Percentiles rank a stretch among this genome's conserved stretches.
Evolutionary conservation across 2,329 filamentous ascomycete species (phyloP).

Genomic region (Cephalotrichum gorgonifer): DNA sequence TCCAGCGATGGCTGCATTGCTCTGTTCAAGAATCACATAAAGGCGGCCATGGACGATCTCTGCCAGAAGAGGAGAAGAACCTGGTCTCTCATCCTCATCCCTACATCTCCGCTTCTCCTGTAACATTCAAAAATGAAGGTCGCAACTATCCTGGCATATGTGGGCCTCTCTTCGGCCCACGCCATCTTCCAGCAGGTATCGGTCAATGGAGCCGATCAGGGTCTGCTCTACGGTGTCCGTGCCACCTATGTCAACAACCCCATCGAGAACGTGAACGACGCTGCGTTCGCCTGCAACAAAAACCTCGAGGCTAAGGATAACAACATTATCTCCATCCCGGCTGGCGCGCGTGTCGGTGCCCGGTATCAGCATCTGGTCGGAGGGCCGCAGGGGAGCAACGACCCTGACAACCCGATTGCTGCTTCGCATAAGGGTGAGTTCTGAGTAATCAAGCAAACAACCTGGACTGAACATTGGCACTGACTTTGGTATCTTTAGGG

Average conservation of each 20-base stretch:
- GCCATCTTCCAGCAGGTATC: constrained; percentile 33
- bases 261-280: constrained; percentile 34
- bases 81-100: too few species aligned
- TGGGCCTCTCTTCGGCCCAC: constrained; percentile 24
- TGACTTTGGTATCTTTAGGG: constrained; percentile 16
- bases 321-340: constrained; percentile 31
- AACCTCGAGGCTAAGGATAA: constrained; percentile 23
- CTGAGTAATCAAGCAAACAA: neutral
- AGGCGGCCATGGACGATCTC: too few species aligned
- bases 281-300: constrained; percentile 35
- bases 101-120: too few species aligned
- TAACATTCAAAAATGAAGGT: too few species aligned
- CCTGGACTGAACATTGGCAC: neutral
- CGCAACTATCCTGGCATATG: constrained; percentile 7
- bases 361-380: constrained; percentile 41
- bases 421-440: constrained; percentile 33
- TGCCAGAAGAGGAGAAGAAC: too few species aligned
- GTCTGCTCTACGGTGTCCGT: constrained; percentile 36
- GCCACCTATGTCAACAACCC: constrained; percentile 38
- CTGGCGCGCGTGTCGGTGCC: constrained; percentile 35
- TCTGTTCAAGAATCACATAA: too few species aligned
- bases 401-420: constrained; percentile 37
- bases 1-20: too few species aligned
- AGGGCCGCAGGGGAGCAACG: constrained; percentile 29
- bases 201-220: constrained; percentile 36